A percentile compares a stretch with the other conserved stretches of the same genome.
phyloP scores from a whole-genome alignment of 352 stramenopile genomes.

The Albugo candida region DNA sequence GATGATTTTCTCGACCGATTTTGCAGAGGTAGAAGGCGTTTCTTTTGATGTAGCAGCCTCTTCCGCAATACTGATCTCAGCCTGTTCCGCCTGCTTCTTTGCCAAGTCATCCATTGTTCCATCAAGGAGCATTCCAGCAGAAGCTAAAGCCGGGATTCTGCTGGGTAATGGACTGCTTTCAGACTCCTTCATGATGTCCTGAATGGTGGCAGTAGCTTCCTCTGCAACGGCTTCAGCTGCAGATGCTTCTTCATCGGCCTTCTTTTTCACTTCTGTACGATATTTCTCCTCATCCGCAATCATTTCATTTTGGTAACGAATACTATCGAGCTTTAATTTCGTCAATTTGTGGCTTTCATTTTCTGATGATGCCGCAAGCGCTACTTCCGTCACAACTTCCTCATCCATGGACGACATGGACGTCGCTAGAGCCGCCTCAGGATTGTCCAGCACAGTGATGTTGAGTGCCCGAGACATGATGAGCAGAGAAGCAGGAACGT shows the following conservation, averaged over 20 bases:
- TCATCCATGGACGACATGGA: constrained; percentile 80
- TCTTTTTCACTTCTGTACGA: constrained; percentile 62
- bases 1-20: constrained; percentile 57
- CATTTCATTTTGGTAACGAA: constrained; percentile 93
- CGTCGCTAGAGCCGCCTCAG: constrained; percentile 67
- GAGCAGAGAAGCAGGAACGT: constrained; percentile 95
- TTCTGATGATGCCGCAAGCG: constrained; percentile 45
- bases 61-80: constrained; percentile 13
- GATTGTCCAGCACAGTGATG: constrained; percentile 73
- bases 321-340: constrained; percentile 48
- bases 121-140: background rate
- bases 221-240: constrained; percentile 15
- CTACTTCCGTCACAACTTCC: constrained; percentile 75
- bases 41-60: constrained; percentile 1
- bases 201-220: constrained; percentile 10
- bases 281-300: constrained; percentile 84
- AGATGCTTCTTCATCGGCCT: constrained; percentile 6
- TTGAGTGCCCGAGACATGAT: constrained; percentile 98
- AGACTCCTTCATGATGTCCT: constrained; percentile 6
- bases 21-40: constrained; percentile 9
- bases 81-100: constrained; percentile 15
- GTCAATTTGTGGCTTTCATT: constrained; percentile 63
- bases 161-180: background rate
- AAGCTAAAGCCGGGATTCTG: constrained; percentile 1
- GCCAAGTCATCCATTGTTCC: background rate